Evolutionary conservation across 805 yeast genomes (phyloP).

Genomic region (Wickerhamiella azymoides): DNA sequence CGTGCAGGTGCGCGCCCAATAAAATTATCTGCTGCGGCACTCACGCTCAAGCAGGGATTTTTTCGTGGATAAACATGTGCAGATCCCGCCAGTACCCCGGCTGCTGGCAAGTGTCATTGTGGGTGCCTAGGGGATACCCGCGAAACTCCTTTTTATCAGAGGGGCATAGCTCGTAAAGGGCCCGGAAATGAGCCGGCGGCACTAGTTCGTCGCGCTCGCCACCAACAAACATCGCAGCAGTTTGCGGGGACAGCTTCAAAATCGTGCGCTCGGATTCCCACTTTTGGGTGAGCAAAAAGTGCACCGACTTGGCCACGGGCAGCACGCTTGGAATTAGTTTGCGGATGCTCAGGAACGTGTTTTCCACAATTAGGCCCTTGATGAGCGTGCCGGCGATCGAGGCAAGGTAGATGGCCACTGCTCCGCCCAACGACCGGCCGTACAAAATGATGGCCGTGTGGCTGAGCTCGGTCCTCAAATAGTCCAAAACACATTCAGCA

Average conservation of each 20-base stretch:
- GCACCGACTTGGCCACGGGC: slow-evolving; percentile 17
- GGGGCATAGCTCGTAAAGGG: slow-evolving; percentile 39
- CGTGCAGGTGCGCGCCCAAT: too few relatives aligned
- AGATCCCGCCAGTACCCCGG: slow-evolving; percentile 66
- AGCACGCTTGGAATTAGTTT: slow-evolving; percentile 36
- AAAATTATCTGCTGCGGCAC: too few relatives aligned
- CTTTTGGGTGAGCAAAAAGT: slow-evolving; percentile 61
- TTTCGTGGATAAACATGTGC: slow-evolving; percentile 34
- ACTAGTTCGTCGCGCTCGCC: slow-evolving; percentile 80
- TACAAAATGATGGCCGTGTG: slow-evolving; percentile 49
- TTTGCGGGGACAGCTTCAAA: slow-evolving; percentile 32
- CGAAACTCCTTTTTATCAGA: slow-evolving; percentile 38
- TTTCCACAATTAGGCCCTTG: slow-evolving; percentile 63
- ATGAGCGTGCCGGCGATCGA: slow-evolving; percentile 38
- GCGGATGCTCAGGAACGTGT: slow-evolving; percentile 66
- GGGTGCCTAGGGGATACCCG: slow-evolving; percentile 48
- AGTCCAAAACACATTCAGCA: slow-evolving; percentile 57
- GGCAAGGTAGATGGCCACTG: slow-evolving; percentile 76
- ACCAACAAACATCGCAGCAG: slow-evolving; percentile 58
- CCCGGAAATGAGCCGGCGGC: slow-evolving; percentile 71
- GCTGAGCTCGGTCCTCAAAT: slow-evolving; percentile 36
- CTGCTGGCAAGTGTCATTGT: slow-evolving; percentile 71
- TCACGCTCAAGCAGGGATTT: slow-evolving; percentile 1
- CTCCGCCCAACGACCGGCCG: slow-evolving; percentile 92
- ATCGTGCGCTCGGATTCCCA: slow-evolving; percentile 72